Percentiles rank a stretch among this genome's conserved stretches.
These are phyloP conservation scores for Blastobotrys persicus DNA, from an alignment of 1,139 yeast species.

Conservation along the genomic window DNA sequence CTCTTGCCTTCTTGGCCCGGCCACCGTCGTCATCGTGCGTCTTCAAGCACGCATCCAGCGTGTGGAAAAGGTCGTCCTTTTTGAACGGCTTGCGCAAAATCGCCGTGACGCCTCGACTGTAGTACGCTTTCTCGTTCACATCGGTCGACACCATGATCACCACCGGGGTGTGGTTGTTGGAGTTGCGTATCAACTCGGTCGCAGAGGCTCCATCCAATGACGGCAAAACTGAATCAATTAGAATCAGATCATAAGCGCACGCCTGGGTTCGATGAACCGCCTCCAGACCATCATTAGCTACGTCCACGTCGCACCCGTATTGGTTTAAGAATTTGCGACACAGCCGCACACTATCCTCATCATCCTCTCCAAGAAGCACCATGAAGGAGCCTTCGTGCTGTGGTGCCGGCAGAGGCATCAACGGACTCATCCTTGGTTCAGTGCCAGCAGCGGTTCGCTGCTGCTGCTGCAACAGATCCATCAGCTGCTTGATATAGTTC, in stretches of 20 bases:
- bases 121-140: conserved; percentile 40
- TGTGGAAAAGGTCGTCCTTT: conserved; percentile 70
- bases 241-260: conserved; percentile 62
- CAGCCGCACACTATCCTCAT: conserved; percentile 62
- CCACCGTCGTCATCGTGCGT: conserved; percentile 1
- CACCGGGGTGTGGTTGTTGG: conserved; percentile 81
- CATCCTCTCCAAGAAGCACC: conserved; percentile 82
- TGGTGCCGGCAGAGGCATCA: conserved; percentile 1
- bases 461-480: conserved; percentile 12
- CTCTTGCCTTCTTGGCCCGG: neutral
- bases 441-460: neutral
- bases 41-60: conserved; percentile 21
- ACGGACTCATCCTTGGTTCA: neutral
- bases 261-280: conserved; percentile 77
- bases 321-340: conserved; percentile 66
- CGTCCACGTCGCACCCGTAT: conserved; percentile 90
- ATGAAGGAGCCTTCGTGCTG: conserved; percentile 8
- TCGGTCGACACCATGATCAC: conserved; percentile 84
- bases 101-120: conserved; percentile 89
- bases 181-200: conserved; percentile 71
- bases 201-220: conserved; percentile 93
- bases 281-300: conserved; percentile 86
- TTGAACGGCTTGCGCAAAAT: conserved; percentile 91
- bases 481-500: conserved; percentile 16
- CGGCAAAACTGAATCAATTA: conserved; percentile 95